These are phyloP conservation scores for Rhinocladiella mackenziei DNA, from an alignment of 2,329 filamentous ascomycete genomes.

Conservation along the genomic window DNA sequence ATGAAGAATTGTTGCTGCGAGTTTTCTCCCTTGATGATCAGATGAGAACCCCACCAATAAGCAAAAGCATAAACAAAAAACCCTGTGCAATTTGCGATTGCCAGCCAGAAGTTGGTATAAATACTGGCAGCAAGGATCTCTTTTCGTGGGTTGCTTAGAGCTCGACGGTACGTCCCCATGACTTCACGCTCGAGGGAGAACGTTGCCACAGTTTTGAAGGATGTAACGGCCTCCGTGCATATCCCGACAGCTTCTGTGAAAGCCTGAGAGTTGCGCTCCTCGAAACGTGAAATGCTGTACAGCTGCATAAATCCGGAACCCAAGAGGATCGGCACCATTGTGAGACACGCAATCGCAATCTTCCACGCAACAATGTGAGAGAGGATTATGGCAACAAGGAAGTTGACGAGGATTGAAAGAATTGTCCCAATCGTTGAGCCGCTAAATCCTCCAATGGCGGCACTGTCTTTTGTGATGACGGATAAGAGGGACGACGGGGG, in stretches of 20 bases:
- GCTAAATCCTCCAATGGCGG: constrained; percentile 61
- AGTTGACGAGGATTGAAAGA: constrained; percentile 54
- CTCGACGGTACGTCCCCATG: constrained; percentile 43
- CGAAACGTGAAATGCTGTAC: constrained; percentile 54
- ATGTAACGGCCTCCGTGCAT: constrained; percentile 49
- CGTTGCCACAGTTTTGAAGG: constrained; percentile 51
- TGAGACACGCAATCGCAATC: constrained; percentile 68
- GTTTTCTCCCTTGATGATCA: constrained; percentile 64
- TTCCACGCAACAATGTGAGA: constrained; percentile 71
- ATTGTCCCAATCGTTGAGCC: constrained; percentile 23
- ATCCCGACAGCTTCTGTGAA: constrained; percentile 51
- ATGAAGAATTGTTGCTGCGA: constrained; percentile 66
- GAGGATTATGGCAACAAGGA: constrained; percentile 63
- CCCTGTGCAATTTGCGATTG: constrained; percentile 41
- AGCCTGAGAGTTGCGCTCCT: constrained; percentile 51
- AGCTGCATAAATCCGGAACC: constrained; percentile 67
- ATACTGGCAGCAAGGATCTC: constrained; percentile 49
- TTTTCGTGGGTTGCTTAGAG: constrained; percentile 45
- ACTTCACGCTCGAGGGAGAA: constrained; percentile 51
- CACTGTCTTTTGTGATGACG: constrained; percentile 66
- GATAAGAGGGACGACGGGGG: constrained; percentile 60
- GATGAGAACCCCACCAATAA: constrained; percentile 67
- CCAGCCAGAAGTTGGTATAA: constrained; percentile 45
- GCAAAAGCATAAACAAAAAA: constrained; percentile 49
- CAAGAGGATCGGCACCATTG: constrained; percentile 64